These are phyloP conservation scores for Fusarium domesticum DNA, from an alignment of 2,329 filamentous ascomycete genomes.

Conservation along the genomic window DNA sequence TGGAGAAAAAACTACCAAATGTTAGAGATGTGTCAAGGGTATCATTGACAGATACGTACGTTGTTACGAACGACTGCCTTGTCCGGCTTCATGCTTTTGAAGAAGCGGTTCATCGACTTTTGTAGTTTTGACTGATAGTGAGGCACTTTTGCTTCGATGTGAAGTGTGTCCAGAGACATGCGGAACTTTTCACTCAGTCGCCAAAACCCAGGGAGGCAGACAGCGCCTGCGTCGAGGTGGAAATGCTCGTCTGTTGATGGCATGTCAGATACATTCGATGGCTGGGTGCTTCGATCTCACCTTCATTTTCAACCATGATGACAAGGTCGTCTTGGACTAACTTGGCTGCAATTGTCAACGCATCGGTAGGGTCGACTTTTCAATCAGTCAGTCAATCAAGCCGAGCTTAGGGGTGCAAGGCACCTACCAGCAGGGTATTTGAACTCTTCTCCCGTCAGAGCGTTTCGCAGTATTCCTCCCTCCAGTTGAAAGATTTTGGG, in stretches of 20 bases:
- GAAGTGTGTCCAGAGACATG: constrained; percentile 20
- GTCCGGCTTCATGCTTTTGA: constrained; percentile 14
- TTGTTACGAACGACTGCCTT: constrained; percentile 18
- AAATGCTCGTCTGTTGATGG: constrained; percentile 9
- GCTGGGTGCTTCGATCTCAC: background rate
- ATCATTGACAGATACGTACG: background rate
- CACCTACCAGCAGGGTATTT: constrained; percentile 10
- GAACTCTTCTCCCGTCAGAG: constrained; percentile 9
- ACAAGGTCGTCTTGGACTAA: constrained; percentile 18
- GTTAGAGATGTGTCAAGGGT: background rate
- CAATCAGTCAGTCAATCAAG: background rate
- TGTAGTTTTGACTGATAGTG: constrained; percentile 17
- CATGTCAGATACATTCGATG: background rate
- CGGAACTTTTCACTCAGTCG: constrained; percentile 17
- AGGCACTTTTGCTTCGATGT: constrained; percentile 19
- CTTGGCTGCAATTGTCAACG: constrained; percentile 14
- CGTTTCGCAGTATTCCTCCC: background rate
- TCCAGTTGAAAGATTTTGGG: constrained; percentile 16
- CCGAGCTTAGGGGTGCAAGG: accelerated
- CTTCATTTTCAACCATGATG: constrained; percentile 17
- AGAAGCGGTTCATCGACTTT: constrained; percentile 21
- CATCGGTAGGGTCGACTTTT: constrained; percentile 12
- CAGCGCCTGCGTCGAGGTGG: constrained; percentile 19
- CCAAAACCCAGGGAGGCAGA: constrained; percentile 20
- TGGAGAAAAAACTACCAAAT: constrained; percentile 16